phyloP scores from a whole-genome alignment of 2,329 filamentous ascomycete species.

The Penicillium sp. region DNA sequence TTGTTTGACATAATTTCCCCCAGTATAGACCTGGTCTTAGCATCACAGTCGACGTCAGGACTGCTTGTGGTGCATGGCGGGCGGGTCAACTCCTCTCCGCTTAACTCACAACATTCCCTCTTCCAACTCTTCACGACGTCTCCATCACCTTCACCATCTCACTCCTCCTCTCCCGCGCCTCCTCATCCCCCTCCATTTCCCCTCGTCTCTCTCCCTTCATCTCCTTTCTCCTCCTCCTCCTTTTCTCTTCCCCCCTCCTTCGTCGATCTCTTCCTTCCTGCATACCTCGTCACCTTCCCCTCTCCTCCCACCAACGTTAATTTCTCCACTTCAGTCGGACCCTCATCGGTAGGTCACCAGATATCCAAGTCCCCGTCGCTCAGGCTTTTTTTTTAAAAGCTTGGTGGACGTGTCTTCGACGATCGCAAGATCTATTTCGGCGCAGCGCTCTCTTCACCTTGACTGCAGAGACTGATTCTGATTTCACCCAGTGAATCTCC shows the following conservation, averaged over 20 bases:
- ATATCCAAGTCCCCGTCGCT: conserved; percentile 14
- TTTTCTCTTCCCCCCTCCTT: conserved; percentile 20
- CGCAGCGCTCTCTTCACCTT: conserved; percentile 21
- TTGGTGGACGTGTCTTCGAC: background rate
- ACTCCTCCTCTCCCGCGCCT: conserved; percentile 26
- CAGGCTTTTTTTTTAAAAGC: conserved; percentile 11
- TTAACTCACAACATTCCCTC: conserved; percentile 31
- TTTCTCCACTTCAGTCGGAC: conserved; percentile 35
- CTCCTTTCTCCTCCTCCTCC: conserved; percentile 26
- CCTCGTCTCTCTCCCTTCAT: conserved; percentile 31
- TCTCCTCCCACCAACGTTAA: conserved; percentile 28
- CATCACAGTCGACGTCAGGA: background rate
- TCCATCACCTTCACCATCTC: conserved; percentile 17
- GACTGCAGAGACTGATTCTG: conserved; percentile 22
- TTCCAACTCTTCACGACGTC: conserved; percentile 28
- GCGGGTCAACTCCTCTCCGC: conserved; percentile 29
- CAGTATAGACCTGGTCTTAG: background rate
- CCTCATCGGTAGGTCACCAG: conserved; percentile 31
- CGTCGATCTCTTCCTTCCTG: conserved; percentile 22
- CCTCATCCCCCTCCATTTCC: conserved; percentile 27
- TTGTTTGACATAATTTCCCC: background rate
- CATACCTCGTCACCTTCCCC: conserved; percentile 26
- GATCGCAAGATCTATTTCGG: conserved; percentile 5
- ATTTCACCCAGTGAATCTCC: conserved; percentile 17
- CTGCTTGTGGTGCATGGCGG: background rate